phyloP scores from a whole-genome alignment of 2,329 filamentous ascomycete species.

The Pyrenochaeta sp. region DNA sequence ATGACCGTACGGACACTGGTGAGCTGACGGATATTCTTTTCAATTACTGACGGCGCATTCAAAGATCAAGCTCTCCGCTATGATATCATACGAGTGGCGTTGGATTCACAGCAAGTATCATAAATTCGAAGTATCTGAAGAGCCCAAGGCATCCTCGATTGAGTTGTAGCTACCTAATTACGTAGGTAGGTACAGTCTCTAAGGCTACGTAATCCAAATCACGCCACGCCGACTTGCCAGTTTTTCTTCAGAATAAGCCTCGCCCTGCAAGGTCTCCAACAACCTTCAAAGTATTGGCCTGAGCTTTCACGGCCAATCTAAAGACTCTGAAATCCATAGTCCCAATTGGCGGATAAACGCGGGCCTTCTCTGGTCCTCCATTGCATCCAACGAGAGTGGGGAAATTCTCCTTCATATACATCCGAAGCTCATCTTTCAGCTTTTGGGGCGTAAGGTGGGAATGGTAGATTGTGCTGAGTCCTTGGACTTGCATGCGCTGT shows the following conservation, averaged over 20 bases:
- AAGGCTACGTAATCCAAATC: too few species aligned
- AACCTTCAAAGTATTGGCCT: not conserved
- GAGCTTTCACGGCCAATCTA: not conserved
- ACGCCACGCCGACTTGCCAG: not conserved
- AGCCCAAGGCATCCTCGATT: too few species aligned
- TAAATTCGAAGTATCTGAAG: too few species aligned
- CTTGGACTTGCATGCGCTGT: slow-evolving; percentile 18
- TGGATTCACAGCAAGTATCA: too few species aligned
- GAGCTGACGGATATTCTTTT: too few species aligned
- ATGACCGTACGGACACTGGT: too few species aligned
- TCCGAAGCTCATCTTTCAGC: slow-evolving; percentile 11
- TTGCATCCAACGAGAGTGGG: not conserved
- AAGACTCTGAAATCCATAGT: slow-evolving; percentile 3
- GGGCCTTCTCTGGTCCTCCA: not conserved
- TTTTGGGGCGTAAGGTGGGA: slow-evolving; percentile 3
- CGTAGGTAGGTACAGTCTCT: too few species aligned
- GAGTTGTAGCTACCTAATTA: too few species aligned
- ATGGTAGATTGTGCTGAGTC: slow-evolving; percentile 24
- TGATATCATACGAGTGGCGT: too few species aligned
- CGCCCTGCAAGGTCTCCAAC: not conserved
- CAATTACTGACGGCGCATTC: too few species aligned
- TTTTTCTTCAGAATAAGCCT: not conserved
- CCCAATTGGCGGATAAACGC: not conserved
- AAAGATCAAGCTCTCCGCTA: too few species aligned
- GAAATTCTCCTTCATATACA: slow-evolving; percentile 6